A percentile compares a stretch with the other conserved stretches of the same genome.
Conservation (phyloP, 345 rosid species). For the Boechera stricta region DNA sequence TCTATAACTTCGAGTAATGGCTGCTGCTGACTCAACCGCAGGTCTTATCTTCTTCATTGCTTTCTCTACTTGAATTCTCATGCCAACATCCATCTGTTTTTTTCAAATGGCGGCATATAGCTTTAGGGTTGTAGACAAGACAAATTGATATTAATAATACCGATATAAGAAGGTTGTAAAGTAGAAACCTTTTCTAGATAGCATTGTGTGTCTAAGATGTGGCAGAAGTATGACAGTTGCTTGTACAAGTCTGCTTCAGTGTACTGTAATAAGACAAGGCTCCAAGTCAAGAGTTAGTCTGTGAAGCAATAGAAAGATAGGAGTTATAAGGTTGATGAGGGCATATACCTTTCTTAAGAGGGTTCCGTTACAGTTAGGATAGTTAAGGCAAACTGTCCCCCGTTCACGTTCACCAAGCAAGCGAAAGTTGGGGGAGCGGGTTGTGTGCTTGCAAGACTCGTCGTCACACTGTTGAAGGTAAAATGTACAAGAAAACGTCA, state of each 20-base stretch:
- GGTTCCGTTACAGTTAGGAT: slow-evolving; percentile 88
- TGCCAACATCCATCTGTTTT: slow-evolving; percentile 62
- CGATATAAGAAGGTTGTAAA: neutral
- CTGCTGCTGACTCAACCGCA: slow-evolving; percentile 58
- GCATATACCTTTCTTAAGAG: slow-evolving; percentile 73
- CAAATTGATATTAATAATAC: neutral
- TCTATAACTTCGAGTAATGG: slow-evolving; percentile 56
- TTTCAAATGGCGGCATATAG: neutral
- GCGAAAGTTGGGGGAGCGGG: slow-evolving; percentile 67
- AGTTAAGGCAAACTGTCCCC: slow-evolving; percentile 97
- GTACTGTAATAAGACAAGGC: slow-evolving; percentile 53
- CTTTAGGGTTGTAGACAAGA: slow-evolving; percentile 12
- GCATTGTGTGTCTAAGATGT: slow-evolving; percentile 69
- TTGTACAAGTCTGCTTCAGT: slow-evolving; percentile 90
- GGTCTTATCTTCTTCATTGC: slow-evolving; percentile 65
- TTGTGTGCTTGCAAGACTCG: slow-evolving; percentile 85
- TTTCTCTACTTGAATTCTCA: slow-evolving; percentile 61
- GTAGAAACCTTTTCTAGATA: slow-evolving; percentile 73
- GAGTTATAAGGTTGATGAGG: slow-evolving; percentile 1
- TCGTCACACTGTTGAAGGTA: slow-evolving; percentile 79
- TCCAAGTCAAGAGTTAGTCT: neutral
- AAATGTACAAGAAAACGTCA: slow-evolving; percentile 19
- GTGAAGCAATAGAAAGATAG: slow-evolving; percentile 6
- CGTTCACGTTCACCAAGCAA: slow-evolving; percentile 81
- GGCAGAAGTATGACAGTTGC: slow-evolving; percentile 87